Conservation (phyloP, 768 basidiomycete genomes). For the Kwoniella sp. region DNA sequence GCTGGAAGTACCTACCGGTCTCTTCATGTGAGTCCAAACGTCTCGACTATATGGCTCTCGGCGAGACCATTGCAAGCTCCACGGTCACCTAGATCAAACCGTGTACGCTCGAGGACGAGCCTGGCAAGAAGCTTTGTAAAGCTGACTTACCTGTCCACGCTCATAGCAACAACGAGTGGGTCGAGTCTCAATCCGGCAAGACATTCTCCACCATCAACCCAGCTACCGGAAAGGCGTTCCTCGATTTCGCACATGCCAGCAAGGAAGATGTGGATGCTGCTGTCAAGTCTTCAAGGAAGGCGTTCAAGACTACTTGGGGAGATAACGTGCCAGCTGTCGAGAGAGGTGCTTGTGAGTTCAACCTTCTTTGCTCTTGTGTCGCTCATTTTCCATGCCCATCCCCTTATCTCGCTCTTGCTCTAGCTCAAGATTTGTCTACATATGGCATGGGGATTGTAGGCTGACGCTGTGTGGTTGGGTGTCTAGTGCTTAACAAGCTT, state of each 20-base stretch:
- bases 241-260: conserved; percentile 63
- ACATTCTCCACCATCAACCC: conserved; percentile 57
- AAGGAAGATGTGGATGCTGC: conserved; percentile 74
- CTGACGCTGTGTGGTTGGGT: conserved; percentile 12
- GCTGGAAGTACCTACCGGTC: conserved; percentile 21
- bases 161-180: conserved; percentile 20
- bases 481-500: conserved; percentile 68
- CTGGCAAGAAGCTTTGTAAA: too few species aligned
- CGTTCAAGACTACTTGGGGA: conserved; percentile 58
- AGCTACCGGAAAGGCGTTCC: conserved; percentile 63
- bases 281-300: conserved; percentile 59
- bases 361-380: not conserved
- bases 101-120: too few species aligned
- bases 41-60: too few species aligned
- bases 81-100: too few species aligned
- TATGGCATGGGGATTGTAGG: too few species aligned
- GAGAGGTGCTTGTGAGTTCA: conserved; percentile 39
- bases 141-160: not conserved
- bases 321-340: conserved; percentile 48
- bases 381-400: too few species aligned
- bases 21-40: conserved; percentile 30
- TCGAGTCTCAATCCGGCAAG: conserved; percentile 23
- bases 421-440: too few species aligned
- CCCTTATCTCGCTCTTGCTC: too few species aligned
- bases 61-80: too few species aligned